These are phyloP conservation scores for Pleurotus citrinopileatus DNA, from an alignment of 768 basidiomycete genomes.

Conservation along the genomic window DNA sequence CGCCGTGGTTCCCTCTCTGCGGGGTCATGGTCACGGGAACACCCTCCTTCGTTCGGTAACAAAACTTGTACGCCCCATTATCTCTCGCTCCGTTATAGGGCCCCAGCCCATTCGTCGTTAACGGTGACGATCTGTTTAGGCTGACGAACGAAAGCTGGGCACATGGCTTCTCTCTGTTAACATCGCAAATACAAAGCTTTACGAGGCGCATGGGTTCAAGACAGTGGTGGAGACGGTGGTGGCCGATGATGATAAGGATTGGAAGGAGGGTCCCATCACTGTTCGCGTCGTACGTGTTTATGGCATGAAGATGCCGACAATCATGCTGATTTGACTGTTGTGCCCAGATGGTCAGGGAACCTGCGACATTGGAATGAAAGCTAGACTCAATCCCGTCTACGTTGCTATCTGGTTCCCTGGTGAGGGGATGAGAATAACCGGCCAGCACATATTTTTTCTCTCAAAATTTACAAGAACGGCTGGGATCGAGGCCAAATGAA, in stretches of 20 bases:
- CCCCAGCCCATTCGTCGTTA: neutral
- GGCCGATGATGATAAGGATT: conserved; percentile 5
- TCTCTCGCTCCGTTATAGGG: neutral
- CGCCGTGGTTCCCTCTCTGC: neutral
- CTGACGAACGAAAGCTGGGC: neutral
- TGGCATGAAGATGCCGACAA: neutral
- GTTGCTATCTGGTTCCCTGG: neutral
- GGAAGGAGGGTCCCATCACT: conserved; percentile 4
- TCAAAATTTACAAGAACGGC: no score
- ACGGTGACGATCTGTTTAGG: neutral
- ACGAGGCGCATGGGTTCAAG: conserved; percentile 3
- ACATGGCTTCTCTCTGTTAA: conserved; percentile 4
- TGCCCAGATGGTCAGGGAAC: conserved; percentile 1
- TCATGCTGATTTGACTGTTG: neutral
- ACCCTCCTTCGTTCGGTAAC: neutral
- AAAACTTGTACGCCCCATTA: neutral
- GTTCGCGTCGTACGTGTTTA: neutral
- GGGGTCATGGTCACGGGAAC: conserved; percentile 1
- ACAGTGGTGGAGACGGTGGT: neutral
- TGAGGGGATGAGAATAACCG: neutral
- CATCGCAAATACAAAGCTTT: conserved; percentile 7
- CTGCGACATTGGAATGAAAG: neutral
- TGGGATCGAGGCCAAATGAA: no score
- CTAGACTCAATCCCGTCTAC: neutral
- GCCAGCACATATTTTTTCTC: no score